These are phyloP conservation scores for Pisolithus tinctorius DNA, from an alignment of 768 basidiomycete species.

Conservation along the genomic window DNA sequence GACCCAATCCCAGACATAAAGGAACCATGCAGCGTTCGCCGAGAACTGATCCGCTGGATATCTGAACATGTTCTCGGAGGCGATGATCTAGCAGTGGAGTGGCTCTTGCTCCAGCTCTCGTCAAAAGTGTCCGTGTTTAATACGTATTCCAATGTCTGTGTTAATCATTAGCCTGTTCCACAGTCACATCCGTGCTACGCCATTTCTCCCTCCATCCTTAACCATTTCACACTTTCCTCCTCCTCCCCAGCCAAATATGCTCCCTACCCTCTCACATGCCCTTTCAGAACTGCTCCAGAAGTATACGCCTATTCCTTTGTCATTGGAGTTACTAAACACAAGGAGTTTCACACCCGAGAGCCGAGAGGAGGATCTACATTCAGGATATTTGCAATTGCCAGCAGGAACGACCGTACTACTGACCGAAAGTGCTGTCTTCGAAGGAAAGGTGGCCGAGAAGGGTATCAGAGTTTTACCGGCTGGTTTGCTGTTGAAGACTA, in stretches of 20 bases:
- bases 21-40: slow-evolving; percentile 27
- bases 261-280: slow-evolving; percentile 47
- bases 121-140: slow-evolving; percentile 52
- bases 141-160: neutral
- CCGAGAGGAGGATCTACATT: slow-evolving; percentile 65
- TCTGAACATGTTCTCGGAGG: slow-evolving; percentile 63
- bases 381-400: slow-evolving; percentile 70
- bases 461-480: slow-evolving; percentile 15
- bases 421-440: slow-evolving; percentile 59
- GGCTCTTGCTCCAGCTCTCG: slow-evolving; percentile 57
- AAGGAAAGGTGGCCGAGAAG: slow-evolving; percentile 57
- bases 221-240: slow-evolving; percentile 59
- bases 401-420: slow-evolving; percentile 52
- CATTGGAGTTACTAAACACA: slow-evolving; percentile 55
- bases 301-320: slow-evolving; percentile 49
- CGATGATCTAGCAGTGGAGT: slow-evolving; percentile 66
- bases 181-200: slow-evolving; percentile 62
- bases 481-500: neutral
- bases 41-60: slow-evolving; percentile 65
- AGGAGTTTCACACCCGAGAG: slow-evolving; percentile 55
- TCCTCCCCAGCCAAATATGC: slow-evolving; percentile 20
- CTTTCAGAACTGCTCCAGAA: slow-evolving; percentile 57
- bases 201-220: slow-evolving; percentile 61
- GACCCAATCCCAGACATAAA: slow-evolving; percentile 1
- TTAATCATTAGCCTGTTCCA: neutral